phyloP scores from a whole-genome alignment of 768 basidiomycete genomes.

The Cubamyces sp. region DNA sequence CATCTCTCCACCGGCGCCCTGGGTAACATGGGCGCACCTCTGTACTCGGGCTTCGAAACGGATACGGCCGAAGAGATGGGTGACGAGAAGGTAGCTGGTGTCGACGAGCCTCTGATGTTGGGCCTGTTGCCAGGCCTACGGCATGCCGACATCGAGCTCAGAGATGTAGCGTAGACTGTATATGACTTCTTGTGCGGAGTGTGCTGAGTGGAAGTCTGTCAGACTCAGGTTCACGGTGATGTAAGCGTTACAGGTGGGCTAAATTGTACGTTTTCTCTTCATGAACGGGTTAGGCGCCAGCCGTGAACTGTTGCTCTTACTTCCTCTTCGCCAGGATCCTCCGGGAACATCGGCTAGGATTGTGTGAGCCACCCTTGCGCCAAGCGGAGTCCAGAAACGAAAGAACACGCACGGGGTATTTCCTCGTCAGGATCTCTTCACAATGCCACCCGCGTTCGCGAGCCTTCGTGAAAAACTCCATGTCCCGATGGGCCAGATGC shows the following conservation, averaged over 20 bases:
- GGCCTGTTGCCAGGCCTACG: background rate
- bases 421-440: slow-evolving; percentile 66
- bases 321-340: slow-evolving; percentile 79
- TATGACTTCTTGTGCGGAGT: background rate
- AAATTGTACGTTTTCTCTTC: background rate
- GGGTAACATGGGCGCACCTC: slow-evolving; percentile 10
- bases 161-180: background rate
- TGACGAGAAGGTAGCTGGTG: background rate
- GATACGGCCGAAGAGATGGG: background rate
- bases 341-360: slow-evolving; percentile 83
- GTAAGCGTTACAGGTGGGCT: no score
- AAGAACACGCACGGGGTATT: slow-evolving; percentile 57
- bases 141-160: background rate
- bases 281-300: slow-evolving; percentile 57
- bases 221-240: no score
- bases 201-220: background rate
- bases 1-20: background rate
- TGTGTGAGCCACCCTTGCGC: no score
- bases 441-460: slow-evolving; percentile 68
- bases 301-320: slow-evolving; percentile 86
- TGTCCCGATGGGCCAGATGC: slow-evolving; percentile 78
- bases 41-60: background rate
- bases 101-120: background rate
- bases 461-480: slow-evolving; percentile 79
- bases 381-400: background rate